Evolutionary conservation across 345 rosid genomes (phyloP).

Genomic region (Aethionema arabicum): DNA sequence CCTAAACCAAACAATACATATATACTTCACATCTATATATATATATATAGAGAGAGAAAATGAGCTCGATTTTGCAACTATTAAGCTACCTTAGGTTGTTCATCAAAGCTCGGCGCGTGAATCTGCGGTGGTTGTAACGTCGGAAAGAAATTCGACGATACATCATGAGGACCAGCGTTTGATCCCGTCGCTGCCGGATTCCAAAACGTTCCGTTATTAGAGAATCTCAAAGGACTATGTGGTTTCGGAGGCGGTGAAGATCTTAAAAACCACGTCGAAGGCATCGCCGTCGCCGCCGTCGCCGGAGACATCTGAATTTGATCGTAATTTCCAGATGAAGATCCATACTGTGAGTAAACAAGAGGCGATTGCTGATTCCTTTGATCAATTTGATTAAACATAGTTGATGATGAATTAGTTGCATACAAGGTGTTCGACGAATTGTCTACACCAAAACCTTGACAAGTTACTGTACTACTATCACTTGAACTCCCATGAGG

Average conservation of each 20-base stretch:
- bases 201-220: conserved; percentile 94
- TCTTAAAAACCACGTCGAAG: conserved; percentile 68
- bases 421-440: conserved; percentile 50
- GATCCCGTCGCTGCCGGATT: conserved; percentile 38
- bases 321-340: conserved; percentile 28
- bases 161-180: conserved; percentile 66
- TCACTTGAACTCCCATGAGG: conserved; percentile 66
- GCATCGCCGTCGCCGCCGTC: conserved; percentile 27
- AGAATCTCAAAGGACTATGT: conserved; percentile 65
- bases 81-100: conserved; percentile 46
- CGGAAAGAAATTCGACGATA: conserved; percentile 59
- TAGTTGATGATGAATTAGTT: conserved; percentile 48
- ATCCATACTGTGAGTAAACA: conserved; percentile 28
- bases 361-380: conserved; percentile 33
- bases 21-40: conserved; percentile 2
- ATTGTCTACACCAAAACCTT: conserved; percentile 51
- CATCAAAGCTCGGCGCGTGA: conserved; percentile 46
- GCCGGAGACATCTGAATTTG: conserved; percentile 9
- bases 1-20: conserved; percentile 29
- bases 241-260: conserved; percentile 55
- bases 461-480: conserved; percentile 63
- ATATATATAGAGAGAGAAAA: not conserved
- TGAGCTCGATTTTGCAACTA: not conserved
- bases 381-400: conserved; percentile 28
- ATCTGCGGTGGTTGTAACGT: conserved; percentile 55